phyloP scores from a whole-genome alignment of 2,329 filamentous ascomycete genomes.

The Colletotrichum gigasporum region DNA sequence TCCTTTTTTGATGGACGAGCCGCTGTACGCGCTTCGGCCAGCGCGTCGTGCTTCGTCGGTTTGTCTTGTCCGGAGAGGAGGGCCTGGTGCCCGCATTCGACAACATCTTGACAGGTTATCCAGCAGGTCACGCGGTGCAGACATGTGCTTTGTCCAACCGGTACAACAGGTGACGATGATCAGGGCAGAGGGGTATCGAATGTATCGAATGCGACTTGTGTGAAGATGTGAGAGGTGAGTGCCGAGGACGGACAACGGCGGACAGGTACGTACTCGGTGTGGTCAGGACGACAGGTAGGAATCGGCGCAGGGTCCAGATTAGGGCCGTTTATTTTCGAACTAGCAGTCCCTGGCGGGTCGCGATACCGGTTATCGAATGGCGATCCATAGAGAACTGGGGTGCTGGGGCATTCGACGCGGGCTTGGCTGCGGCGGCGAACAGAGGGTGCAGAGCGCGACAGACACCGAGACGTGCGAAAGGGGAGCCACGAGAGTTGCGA shows the following conservation, averaged over 20 bases:
- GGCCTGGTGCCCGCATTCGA: background rate
- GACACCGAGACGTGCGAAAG: background rate
- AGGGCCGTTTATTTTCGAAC: constrained; percentile 23
- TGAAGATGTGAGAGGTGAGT: constrained; percentile 9
- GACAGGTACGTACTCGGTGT: background rate
- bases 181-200: background rate
- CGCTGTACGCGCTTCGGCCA: constrained; percentile 14
- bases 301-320: constrained; percentile 24
- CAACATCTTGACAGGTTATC: background rate
- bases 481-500: background rate
- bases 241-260: background rate
- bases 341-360: constrained; percentile 10
- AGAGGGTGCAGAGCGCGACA: background rate
- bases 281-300: background rate
- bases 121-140: background rate
- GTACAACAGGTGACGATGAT: constrained; percentile 2
- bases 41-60: too few relatives aligned
- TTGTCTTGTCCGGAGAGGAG: background rate
- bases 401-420: background rate
- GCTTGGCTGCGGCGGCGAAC: background rate
- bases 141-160: background rate
- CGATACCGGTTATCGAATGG: constrained; percentile 10
- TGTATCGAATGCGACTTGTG: background rate
- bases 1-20: background rate
- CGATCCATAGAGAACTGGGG: constrained; percentile 12